Percentiles rank a stretch among this genome's conserved stretches.
phyloP scores from a whole-genome alignment of 2,329 filamentous ascomycete species.

The Chrysoporthe austroafricana region DNA sequence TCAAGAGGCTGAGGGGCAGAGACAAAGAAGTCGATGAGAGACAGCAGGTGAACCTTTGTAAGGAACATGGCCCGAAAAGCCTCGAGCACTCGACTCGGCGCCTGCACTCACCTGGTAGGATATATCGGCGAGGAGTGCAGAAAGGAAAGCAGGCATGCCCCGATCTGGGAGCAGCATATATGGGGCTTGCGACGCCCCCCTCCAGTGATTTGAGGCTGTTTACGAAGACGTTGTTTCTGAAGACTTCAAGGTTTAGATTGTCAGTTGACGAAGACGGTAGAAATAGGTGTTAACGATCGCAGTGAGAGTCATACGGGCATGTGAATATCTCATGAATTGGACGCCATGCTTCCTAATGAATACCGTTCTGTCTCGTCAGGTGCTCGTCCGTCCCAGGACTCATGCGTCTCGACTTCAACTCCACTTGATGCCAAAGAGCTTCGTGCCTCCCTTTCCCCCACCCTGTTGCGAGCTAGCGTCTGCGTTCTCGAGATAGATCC shows the following conservation, averaged over 20 bases:
- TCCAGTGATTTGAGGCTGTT: not conserved
- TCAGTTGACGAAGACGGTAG: not conserved
- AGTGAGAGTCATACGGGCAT: not conserved
- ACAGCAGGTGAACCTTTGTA: too few species aligned
- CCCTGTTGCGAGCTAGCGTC: constrained; percentile 44
- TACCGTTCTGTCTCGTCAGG: not conserved
- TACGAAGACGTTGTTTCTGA: not conserved
- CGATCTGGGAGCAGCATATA: not conserved
- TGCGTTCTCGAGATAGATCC: constrained; percentile 68
- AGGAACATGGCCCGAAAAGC: too few species aligned
- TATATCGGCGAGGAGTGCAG: not conserved
- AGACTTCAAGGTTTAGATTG: not conserved
- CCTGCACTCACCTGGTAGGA: not conserved
- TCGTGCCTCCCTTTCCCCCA: constrained; percentile 49
- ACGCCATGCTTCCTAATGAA: not conserved
- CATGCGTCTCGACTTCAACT: constrained; percentile 34
- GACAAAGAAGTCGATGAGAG: too few species aligned
- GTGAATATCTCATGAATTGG: not conserved
- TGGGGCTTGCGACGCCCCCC: not conserved
- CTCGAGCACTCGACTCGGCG: too few species aligned
- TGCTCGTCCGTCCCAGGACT: not conserved
- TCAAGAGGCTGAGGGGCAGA: too few species aligned
- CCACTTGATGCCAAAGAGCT: constrained; percentile 68
- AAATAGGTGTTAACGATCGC: not conserved
- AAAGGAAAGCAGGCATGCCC: not conserved